Evolutionary conservation across 345 rosid genomes (phyloP), one percentile per base, ranked within the genome.

Genomic region (Salix koriyanagi): DNA sequence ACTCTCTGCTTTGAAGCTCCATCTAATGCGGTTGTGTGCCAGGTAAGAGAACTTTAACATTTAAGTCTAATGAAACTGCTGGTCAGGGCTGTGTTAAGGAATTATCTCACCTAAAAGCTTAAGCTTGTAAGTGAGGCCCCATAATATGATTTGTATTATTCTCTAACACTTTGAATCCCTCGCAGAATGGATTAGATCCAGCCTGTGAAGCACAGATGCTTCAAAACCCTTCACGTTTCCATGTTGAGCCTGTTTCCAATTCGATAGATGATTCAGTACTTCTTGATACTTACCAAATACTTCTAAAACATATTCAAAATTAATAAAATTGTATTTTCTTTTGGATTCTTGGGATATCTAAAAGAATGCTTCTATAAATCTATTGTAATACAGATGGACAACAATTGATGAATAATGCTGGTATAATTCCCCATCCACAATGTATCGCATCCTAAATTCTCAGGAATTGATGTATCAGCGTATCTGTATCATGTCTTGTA

Each of bases 1-100:
- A 70, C 81, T 90, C 67, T 81, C 88, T 54, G 90, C 81, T 72
- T 80, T 94, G 76, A 85, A 89, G 84, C 84, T 88, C 36, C 88
- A 90, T 78, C 88, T 93, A 26, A 87, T 90, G 93, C 88, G 97
- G 72, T 81, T 94, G 39, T 94, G 98, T 80, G 91, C 90, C 58
- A 91, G 98, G 98, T 93, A 87, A 58, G 62, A 10, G 4, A 58
- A 58, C 26, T 23, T n/a, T n/a, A 58, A 9, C 62, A n/a, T n/a
- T 58, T 9, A 58, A n/a, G 5, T 58, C 62, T 0, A 10, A 58
- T 58, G 25, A 58, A 58, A 58, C 28, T n/a, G 62, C 62, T 9
- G 28, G 26, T 2, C 28, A 56, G 62, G 62, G 26, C n/a, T n/a
- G n/a, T n/a, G n/a, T n/a, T n/a, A n/a, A n/a, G n/a, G n/a, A n/a